Base-by-base conservation (phyloP, 2,329 filamentous ascomycete species). In the Grosmannia clavigera region DNA sequence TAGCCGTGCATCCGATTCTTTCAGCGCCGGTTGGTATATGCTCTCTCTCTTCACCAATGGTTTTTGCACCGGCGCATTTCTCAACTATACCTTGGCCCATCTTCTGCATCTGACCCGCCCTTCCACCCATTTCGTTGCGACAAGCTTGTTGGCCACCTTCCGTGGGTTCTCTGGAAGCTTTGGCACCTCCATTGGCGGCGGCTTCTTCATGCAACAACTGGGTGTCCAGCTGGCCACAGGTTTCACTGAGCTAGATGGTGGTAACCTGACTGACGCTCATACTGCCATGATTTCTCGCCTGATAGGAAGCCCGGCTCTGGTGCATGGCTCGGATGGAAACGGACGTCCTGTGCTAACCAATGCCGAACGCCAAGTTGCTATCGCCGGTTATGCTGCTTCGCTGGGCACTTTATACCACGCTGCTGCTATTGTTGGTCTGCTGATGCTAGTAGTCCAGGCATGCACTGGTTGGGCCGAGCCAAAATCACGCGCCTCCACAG, bases 41-140 rank as follows among this genome's bases (percentile, higher is more conserved):
- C 62, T 77, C 5, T 71, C 81, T 19, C 78, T 90, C 1, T 85
- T 91, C 67, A 55, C 80, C 54, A 91, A 92, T 68, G 90, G 90
- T 0, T 75, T 91, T 52, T 80, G 80, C 63, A 87, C 86, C 0
- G 90, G 90, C 14, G 84, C 87, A 0, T 78, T 82, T 6, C 74
- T 92, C 61, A 94, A 92, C 71, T 95, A 95, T 72, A 88, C 86
- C 0, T 79, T 95, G 3, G 88, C 89, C 0, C 90, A 95, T 67
- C 71, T 92, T 5, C 77, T 95, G 5, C 87, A 94, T 69, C 76
- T 92, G 5, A 87, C 86, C 0, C 75, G 76, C 0, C 76, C 81
- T 0, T 77, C 81, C 7, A 82, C 84, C 1, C 87, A 92, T 66
- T 90, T 88, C 67, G 83, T 94, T 57, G 83, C 87, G 3, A 90